Conservation (phyloP, 768 basidiomycete species). For the Russula brevipes region DNA sequence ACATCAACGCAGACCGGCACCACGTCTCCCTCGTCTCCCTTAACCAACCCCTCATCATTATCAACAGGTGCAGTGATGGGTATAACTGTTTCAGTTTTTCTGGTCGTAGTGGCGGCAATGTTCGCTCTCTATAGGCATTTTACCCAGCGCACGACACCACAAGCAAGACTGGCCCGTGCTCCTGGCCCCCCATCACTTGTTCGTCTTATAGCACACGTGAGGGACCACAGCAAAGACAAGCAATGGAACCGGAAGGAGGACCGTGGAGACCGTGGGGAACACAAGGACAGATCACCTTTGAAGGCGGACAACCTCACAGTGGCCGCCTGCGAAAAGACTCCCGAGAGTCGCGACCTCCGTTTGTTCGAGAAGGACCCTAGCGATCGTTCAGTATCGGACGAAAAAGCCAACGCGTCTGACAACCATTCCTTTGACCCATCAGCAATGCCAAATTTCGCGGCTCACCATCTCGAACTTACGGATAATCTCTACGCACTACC, state of each 20-base stretch:
- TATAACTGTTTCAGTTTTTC: constrained; percentile 15
- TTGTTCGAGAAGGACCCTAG: constrained; percentile 25
- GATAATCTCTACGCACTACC: not conserved
- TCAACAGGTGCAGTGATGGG: constrained; percentile 22
- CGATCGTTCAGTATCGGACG: constrained; percentile 17
- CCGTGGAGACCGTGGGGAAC: constrained; percentile 6
- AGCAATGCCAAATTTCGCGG: constrained; percentile 23
- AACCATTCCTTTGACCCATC: constrained; percentile 21
- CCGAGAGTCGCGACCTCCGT: constrained; percentile 5
- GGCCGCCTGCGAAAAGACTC: not conserved
- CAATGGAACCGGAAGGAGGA: constrained; percentile 8
- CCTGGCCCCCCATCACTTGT: constrained; percentile 6
- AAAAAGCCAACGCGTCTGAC: constrained; percentile 17
- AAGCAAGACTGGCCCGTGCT: not conserved
- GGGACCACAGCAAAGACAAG: not conserved
- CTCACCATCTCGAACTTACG: constrained; percentile 8
- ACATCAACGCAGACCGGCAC: not conserved
- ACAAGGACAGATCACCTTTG: not conserved
- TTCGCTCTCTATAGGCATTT: constrained; percentile 11
- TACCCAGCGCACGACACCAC: constrained; percentile 5
- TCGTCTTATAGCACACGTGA: not conserved
- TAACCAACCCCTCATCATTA: not conserved
- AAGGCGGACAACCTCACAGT: not conserved
- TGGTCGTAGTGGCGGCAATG: constrained; percentile 11
- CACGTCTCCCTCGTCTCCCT: not conserved